Evolutionary conservation across 108 stramenopile species (phyloP).

Genomic region (Chaetoceros muelleri): DNA sequence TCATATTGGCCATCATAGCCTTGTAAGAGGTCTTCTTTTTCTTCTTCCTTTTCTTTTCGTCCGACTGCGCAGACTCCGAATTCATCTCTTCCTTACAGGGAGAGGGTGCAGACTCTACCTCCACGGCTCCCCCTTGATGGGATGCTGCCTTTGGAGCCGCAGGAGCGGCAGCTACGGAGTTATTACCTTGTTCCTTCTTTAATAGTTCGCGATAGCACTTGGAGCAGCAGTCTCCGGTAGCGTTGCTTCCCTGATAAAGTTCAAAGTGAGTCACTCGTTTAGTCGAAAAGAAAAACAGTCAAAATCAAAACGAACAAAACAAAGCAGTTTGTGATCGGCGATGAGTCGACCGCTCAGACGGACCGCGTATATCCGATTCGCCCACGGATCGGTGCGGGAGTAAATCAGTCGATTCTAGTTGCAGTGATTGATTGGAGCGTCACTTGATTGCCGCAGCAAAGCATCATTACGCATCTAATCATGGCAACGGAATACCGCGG

Average conservation of each 20-base stretch:
- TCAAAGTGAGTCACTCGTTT: too few relatives aligned
- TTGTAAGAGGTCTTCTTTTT: constrained; percentile 87
- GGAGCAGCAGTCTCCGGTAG: constrained; percentile 81
- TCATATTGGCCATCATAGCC: constrained; percentile 70
- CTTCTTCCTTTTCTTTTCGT: constrained; percentile 66
- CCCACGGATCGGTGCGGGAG: too few relatives aligned
- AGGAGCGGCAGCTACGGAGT: constrained; percentile 6
- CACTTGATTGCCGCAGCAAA: too few relatives aligned
- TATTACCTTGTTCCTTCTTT: constrained; percentile 41
- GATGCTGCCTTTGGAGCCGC: constrained; percentile 12
- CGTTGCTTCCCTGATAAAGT: constrained; percentile 63
- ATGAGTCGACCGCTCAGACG: too few relatives aligned
- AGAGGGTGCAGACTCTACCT: constrained; percentile 4
- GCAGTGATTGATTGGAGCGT: too few relatives aligned
- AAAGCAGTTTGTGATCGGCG: too few relatives aligned
- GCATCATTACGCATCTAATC: too few relatives aligned
- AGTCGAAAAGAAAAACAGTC: not conserved
- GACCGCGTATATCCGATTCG: too few relatives aligned
- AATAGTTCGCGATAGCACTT: constrained; percentile 66
- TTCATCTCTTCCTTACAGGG: constrained; percentile 5
- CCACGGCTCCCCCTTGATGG: constrained; percentile 14
- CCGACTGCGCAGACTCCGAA: not conserved
- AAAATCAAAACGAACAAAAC: too few relatives aligned
- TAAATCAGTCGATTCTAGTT: too few relatives aligned
- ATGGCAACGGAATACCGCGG: too few relatives aligned